Conservation (phyloP, 2,329 filamentous ascomycete genomes). For the Hypoxylon sp. region DNA sequence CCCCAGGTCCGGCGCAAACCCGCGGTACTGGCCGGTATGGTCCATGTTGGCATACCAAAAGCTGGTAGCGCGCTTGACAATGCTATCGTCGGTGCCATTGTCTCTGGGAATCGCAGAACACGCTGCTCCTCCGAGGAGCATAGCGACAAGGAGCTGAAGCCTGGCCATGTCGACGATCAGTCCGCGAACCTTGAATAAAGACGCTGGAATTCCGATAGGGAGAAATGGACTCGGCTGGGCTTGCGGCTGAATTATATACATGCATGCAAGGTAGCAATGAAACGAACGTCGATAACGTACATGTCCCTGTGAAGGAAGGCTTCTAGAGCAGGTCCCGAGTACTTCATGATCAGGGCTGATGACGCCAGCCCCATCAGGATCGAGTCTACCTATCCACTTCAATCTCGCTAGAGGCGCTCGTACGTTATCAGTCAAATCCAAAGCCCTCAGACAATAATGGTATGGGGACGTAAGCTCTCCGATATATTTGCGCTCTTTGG, state of each 20-base stretch:
- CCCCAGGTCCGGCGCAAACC: conserved; percentile 53
- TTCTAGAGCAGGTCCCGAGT: background rate
- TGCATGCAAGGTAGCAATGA: conserved; percentile 10
- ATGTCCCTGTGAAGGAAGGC: conserved; percentile 1
- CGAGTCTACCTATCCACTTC: conserved; percentile 1
- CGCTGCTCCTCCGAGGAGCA: conserved; percentile 10
- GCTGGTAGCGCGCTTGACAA: conserved; percentile 26
- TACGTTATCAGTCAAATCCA: background rate
- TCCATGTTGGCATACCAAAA: conserved; percentile 56
- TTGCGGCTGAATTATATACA: conserved; percentile 23
- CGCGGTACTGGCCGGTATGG: conserved; percentile 48
- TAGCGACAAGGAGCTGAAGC: conserved; percentile 15
- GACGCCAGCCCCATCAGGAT: conserved; percentile 22
- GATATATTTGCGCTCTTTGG: background rate
- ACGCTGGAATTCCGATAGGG: background rate
- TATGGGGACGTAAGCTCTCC: too few species aligned
- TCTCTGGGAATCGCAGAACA: conserved; percentile 12
- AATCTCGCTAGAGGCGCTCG: background rate
- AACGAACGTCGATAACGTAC: background rate
- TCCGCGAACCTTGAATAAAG: background rate
- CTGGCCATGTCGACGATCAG: conserved; percentile 17
- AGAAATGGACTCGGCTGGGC: conserved; percentile 4
- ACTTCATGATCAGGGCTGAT: conserved; percentile 15
- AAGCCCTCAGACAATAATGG: too few species aligned
- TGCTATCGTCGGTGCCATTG: conserved; percentile 6